phyloP scores from a whole-genome alignment of 2,329 filamentous ascomycete species.

The Trichophyton schoenleinii region DNA sequence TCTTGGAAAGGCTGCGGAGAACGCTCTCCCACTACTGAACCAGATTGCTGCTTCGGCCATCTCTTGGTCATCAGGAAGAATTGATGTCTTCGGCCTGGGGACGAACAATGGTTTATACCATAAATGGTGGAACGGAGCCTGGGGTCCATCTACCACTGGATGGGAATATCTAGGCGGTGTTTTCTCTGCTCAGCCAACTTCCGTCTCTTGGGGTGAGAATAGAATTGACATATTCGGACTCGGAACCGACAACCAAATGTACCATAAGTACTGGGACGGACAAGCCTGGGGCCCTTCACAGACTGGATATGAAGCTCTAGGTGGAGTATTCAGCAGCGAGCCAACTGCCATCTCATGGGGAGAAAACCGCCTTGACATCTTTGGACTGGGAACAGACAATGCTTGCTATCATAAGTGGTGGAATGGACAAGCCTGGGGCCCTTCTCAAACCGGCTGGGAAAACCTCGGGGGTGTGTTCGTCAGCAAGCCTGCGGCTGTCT shows the following conservation, averaged over 20 bases:
- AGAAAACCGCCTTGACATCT: constrained; percentile 14
- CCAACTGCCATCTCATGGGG: constrained; percentile 15
- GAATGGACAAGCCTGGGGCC: constrained; percentile 12
- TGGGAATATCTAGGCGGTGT: constrained; percentile 23
- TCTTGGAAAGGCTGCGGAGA: neutral
- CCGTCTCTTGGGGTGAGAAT: constrained; percentile 19
- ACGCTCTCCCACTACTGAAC: constrained; percentile 11
- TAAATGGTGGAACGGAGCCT: constrained; percentile 12
- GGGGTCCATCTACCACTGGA: constrained; percentile 12
- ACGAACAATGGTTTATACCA: constrained; percentile 14
- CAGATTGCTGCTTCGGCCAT: constrained; percentile 12
- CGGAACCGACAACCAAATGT: constrained; percentile 19
- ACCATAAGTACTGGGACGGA: constrained; percentile 20
- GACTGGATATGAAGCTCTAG: constrained; percentile 11
- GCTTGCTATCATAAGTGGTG: constrained; percentile 15
- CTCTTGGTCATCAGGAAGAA: constrained; percentile 11
- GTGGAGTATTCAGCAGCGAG: constrained; percentile 14
- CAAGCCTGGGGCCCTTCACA: constrained; percentile 10
- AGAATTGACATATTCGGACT: constrained; percentile 22
- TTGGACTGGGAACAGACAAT: constrained; percentile 15
- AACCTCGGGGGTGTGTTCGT: constrained; percentile 14
- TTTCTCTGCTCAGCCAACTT: constrained; percentile 17
- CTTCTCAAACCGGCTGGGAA: constrained; percentile 12
- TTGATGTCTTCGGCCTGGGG: constrained; percentile 14
- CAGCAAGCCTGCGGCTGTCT: constrained; percentile 14